These are phyloP conservation scores for Nidula microcarpa DNA, from an alignment of 768 basidiomycete species.

Conservation along the genomic window DNA sequence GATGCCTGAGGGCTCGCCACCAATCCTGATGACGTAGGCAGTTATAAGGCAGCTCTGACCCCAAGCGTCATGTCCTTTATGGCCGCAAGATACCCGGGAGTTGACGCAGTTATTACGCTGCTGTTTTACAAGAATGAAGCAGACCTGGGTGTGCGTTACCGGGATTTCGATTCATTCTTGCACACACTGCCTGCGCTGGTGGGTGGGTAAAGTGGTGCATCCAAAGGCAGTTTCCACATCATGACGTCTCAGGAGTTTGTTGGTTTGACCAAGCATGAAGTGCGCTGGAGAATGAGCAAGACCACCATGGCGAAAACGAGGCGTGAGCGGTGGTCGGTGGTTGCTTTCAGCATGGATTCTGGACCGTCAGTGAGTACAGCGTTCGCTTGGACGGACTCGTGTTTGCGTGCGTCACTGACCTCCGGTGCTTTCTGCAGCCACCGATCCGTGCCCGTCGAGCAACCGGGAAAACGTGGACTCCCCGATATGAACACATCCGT, in stretches of 20 bases:
- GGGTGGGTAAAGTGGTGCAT: background rate
- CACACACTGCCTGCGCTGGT: background rate
- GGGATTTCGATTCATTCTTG: background rate
- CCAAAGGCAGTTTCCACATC: background rate
- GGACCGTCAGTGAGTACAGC: background rate
- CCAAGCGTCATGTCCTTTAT: background rate
- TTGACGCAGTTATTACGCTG: background rate
- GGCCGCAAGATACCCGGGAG: background rate
- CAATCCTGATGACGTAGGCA: background rate
- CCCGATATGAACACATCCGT: background rate
- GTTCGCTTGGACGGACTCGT: background rate
- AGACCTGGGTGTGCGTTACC: background rate
- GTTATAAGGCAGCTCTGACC: background rate
- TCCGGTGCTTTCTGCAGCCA: background rate
- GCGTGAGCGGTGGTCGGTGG: constrained; percentile 5
- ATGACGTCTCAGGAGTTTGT: background rate
- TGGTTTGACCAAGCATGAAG: constrained; percentile 1
- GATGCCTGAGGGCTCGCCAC: background rate
- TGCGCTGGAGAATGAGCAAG: constrained; percentile 7
- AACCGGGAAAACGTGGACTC: constrained; percentile 1
- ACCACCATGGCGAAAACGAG: constrained; percentile 3
- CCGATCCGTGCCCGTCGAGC: constrained; percentile 3
- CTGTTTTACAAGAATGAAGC: background rate
- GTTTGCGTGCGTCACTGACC: background rate
- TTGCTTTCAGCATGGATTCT: constrained; percentile 5